These are phyloP conservation scores for Zangia roseola DNA, from an alignment of 768 basidiomycete genomes.

Conservation along the genomic window DNA sequence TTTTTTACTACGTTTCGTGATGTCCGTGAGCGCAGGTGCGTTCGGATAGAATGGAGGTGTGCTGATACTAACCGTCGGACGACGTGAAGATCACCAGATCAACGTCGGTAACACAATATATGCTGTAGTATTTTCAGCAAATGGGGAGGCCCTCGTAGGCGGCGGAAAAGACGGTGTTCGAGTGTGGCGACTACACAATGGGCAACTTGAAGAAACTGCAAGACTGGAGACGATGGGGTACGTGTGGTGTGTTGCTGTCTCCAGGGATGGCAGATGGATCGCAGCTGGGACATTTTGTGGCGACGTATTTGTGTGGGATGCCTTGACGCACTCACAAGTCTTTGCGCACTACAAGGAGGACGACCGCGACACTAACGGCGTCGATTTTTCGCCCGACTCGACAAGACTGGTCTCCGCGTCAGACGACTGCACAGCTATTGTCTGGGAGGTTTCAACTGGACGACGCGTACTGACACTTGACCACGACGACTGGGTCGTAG, in stretches of 20 bases:
- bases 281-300: neutral
- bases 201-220: too few relatives aligned
- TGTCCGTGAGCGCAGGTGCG: too few relatives aligned
- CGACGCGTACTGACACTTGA: neutral
- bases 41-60: too few relatives aligned
- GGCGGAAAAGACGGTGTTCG: too few relatives aligned
- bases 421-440: neutral
- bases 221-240: neutral
- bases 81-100: too few relatives aligned
- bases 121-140: too few relatives aligned
- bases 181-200: too few relatives aligned
- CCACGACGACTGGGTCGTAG: neutral
- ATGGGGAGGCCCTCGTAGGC: too few relatives aligned
- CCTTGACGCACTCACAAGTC: neutral
- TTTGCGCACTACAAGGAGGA: neutral
- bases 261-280: conserved; percentile 3
- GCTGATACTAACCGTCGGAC: too few relatives aligned
- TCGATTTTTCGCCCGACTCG: conserved; percentile 9
- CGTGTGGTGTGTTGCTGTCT: neutral
- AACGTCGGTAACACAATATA: too few relatives aligned
- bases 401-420: neutral
- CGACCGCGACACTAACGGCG: neutral
- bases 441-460: neutral
- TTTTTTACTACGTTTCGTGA: too few relatives aligned
- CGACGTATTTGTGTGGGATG: neutral